Conservation (phyloP, 75 land plant species). For the Azolla pinnata region DNA sequence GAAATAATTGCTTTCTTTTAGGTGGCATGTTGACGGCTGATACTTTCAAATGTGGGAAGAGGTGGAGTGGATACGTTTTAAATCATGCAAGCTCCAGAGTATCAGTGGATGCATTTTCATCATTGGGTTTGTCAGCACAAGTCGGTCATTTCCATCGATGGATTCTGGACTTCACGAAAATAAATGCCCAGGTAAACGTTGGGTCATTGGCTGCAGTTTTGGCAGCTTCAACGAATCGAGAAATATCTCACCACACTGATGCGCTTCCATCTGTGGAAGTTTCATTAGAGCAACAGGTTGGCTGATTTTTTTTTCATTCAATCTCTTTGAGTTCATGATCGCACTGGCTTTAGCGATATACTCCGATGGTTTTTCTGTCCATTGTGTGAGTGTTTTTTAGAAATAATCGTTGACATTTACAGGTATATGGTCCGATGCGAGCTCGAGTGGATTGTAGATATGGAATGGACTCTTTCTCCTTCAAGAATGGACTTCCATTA, state of each 20-base stretch:
- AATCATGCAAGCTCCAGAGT: slow-evolving; percentile 15
- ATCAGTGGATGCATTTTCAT: slow-evolving; percentile 47
- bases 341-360: no score
- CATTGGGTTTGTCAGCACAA: slow-evolving; percentile 52
- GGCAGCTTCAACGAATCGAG: slow-evolving; percentile 22
- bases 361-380: no score
- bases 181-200: slow-evolving; percentile 50
- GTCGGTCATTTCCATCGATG: slow-evolving; percentile 64
- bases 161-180: slow-evolving; percentile 51
- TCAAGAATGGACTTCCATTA: slow-evolving; percentile 15
- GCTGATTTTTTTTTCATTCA: no score
- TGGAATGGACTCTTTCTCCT: slow-evolving; percentile 24
- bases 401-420: no score
- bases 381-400: no score
- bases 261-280: slow-evolving; percentile 17
- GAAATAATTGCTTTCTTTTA: slow-evolving; percentile 10
- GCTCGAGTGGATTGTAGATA: slow-evolving; percentile 59
- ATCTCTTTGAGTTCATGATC: no score
- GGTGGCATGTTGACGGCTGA: slow-evolving; percentile 40
- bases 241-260: no score
- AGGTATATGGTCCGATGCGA: slow-evolving; percentile 66
- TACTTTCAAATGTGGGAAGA: background rate
- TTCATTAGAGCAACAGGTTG: slow-evolving; percentile 34
- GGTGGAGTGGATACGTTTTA: background rate
- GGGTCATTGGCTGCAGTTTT: slow-evolving; percentile 46